These are phyloP conservation scores for Calycina marina DNA, from an alignment of 2,329 filamentous ascomycete genomes.

Conservation along the genomic window DNA sequence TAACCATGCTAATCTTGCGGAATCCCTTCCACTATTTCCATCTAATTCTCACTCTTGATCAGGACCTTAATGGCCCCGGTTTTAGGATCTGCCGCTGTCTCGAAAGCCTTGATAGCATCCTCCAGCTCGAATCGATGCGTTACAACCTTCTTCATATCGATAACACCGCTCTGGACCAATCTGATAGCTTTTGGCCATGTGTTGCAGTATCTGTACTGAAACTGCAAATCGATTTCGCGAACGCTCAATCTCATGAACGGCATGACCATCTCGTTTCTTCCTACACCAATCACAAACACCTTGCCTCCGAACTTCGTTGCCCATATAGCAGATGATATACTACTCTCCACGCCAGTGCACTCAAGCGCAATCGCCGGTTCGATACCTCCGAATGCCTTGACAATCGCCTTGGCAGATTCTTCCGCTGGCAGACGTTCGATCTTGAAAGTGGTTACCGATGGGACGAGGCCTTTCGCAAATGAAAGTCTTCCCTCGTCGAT, in stretches of 20 bases:
- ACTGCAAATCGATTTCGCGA: conserved; percentile 84
- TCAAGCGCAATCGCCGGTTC: conserved; percentile 76
- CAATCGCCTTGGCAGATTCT: conserved; percentile 53
- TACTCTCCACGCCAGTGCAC: conserved; percentile 89
- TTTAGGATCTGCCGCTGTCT: conserved; percentile 74
- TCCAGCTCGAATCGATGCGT: conserved; percentile 80
- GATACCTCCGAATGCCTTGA: conserved; percentile 57
- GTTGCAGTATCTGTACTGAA: conserved; percentile 94
- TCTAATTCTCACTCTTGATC: conserved; percentile 53
- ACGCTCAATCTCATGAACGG: conserved; percentile 91
- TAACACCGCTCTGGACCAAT: conserved; percentile 68
- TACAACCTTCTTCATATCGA: conserved; percentile 69
- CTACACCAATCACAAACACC: conserved; percentile 92
- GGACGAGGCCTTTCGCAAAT: conserved; percentile 75
- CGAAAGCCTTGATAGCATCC: conserved; percentile 78
- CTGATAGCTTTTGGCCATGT: conserved; percentile 92
- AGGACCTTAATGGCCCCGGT: conserved; percentile 96
- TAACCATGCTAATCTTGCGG: too few relatives aligned
- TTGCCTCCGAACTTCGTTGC: conserved; percentile 89
- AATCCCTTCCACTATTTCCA: too few relatives aligned
- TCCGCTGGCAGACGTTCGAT: conserved; percentile 54
- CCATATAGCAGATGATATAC: conserved; percentile 75
- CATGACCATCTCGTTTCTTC: conserved; percentile 87
- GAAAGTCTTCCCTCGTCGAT: conserved; percentile 74
- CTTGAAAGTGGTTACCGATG: conserved; percentile 66